Evolutionary conservation across 805 yeast genomes (phyloP), one percentile per base, ranked within the genome.

Genomic region (Kodamaea neixiangensis): DNA sequence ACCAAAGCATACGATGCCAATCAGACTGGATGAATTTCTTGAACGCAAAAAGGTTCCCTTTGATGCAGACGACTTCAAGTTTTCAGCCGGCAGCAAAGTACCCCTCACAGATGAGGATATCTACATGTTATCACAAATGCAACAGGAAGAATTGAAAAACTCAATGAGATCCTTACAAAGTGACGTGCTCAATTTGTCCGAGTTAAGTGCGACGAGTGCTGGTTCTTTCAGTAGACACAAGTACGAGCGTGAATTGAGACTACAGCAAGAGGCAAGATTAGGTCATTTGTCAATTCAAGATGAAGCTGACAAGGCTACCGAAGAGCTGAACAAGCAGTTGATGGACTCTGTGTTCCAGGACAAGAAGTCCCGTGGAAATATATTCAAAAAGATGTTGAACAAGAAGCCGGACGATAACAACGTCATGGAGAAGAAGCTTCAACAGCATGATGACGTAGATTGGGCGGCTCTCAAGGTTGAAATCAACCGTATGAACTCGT

Each of bases 201-300:
- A 88, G 64, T 78, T 87, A 54, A 87, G 94, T 69, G 96, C 96
- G 3, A 87, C 96, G 0, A 86, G 94, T 55, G 96, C 96, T 1
- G 96, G 96, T 0, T 87, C 96, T 25, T 83, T 83, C 52, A 83
- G 85, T 43, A 79, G 96, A 61, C 96, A 89, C 64, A 86, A 79
- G 58, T 75, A 72, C 61, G 84, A 83, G 33, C 64, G 58, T 41
- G 72, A 68, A 15, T 48, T 60, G 20, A 57, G 54, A 18, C 56
- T 53, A 11, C 61, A 58, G 11, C 63, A 59, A 21, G 67, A 64
- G 42, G 17, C 56, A 2, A 58, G 63, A 37, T 41, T 69, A 48
- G 51, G 44, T 15, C 58, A 55, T 5, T 42, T 70, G 43, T 52
- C 65, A 4, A 44, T 67, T 7, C 53, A 57, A 19, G 71, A 64